Evolutionary conservation across 1,284 basidiomycete species (phyloP).

Genomic region (Microstroma glucosiphilum): DNA sequence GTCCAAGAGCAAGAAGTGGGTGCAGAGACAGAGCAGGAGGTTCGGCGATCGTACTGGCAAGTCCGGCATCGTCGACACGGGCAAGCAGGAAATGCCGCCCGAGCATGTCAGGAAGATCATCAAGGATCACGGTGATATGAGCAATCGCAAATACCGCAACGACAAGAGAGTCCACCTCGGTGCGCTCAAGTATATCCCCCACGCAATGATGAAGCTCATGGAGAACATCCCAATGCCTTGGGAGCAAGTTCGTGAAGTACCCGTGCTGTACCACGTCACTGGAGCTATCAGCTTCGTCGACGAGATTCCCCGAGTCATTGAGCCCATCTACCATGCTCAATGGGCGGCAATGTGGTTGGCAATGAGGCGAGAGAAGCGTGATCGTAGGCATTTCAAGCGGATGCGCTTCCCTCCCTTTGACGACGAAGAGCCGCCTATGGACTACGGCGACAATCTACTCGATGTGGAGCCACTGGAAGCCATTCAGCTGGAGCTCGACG

Average conservation of each 20-base stretch:
- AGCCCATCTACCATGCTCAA: constrained; percentile 96
- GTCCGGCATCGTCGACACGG: constrained; percentile 83
- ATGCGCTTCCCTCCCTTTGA: constrained; percentile 99
- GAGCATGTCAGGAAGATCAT: constrained; percentile 62
- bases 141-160: constrained; percentile 68
- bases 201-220: constrained; percentile 96
- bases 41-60: constrained; percentile 77
- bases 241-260: constrained; percentile 61
- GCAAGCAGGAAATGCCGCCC: constrained; percentile 66
- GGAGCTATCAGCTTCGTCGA: constrained; percentile 99
- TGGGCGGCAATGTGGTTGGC: constrained; percentile 99
- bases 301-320: constrained; percentile 90
- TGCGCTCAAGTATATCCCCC: constrained; percentile 96
- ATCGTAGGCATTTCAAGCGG: constrained; percentile 97
- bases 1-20: constrained; percentile 86
- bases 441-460: constrained; percentile 74
- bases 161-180: constrained; percentile 98
- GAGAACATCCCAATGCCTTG: constrained; percentile 99
- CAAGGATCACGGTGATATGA: constrained; percentile 52
- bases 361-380: constrained; percentile 97
- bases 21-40: constrained; percentile 81
- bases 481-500: constrained; percentile 91
- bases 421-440: constrained; percentile 76
- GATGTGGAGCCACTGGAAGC: constrained; percentile 97
- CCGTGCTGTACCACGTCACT: constrained; percentile 64